Evolutionary conservation across 768 basidiomycete genomes (phyloP).

Genomic region (Auricularia sp.): DNA sequence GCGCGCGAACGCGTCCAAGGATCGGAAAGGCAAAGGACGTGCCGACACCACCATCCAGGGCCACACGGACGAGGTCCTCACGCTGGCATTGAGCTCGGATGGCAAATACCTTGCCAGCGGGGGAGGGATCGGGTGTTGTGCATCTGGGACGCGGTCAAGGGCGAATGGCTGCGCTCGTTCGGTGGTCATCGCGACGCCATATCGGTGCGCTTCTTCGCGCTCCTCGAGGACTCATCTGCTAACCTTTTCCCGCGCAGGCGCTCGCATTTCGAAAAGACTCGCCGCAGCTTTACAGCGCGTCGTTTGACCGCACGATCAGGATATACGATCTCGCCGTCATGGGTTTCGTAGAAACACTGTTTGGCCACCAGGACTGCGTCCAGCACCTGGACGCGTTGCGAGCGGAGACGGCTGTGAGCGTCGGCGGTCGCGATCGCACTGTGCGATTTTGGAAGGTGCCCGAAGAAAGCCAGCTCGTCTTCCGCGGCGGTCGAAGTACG

Average conservation of each 20-base stretch:
- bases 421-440: constrained; percentile 85
- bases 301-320: constrained; percentile 83
- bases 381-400: constrained; percentile 69
- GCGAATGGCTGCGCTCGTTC: constrained; percentile 71
- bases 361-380: constrained; percentile 91
- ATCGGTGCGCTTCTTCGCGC: constrained; percentile 36
- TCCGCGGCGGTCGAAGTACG: constrained; percentile 62
- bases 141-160: constrained; percentile 74
- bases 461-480: constrained; percentile 91
- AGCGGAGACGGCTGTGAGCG: constrained; percentile 75
- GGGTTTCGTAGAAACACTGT: constrained; percentile 92
- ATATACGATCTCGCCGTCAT: constrained; percentile 74
- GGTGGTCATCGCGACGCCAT: constrained; percentile 65
- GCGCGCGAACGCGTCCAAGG: constrained; percentile 28
- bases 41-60: constrained; percentile 40
- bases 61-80: constrained; percentile 79
- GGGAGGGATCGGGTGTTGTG: constrained; percentile 70
- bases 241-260: constrained; percentile 28
- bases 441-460: constrained; percentile 92
- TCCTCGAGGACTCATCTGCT: constrained; percentile 1
- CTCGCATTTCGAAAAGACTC: constrained; percentile 72
- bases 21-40: constrained; percentile 49
- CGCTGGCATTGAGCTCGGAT: constrained; percentile 76
- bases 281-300: constrained; percentile 56
- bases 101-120: constrained; percentile 79